Evolutionary conservation across 768 basidiomycete species (phyloP), one percentile per base, ranked within the genome.

Genomic region (Amanita thiersii): DNA sequence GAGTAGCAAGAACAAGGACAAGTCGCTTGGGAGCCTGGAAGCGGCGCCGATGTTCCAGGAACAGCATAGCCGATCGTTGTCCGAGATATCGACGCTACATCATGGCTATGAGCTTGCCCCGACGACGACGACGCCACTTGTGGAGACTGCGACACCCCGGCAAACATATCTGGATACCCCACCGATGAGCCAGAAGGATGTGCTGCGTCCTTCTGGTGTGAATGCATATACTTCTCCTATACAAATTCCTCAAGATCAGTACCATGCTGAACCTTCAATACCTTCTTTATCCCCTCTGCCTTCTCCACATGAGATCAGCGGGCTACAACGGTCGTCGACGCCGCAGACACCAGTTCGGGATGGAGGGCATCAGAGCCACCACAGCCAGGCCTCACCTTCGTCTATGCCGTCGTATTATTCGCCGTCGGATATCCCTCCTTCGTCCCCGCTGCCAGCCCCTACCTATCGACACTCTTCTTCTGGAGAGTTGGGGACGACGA

Each of bases 21-120:
- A 35, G 40, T 40, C 44, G 20, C 39, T 43, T 18, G 50, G 51
- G 26, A 70, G 70, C 46, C 56, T 75, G 2, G 86, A 89, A 63
- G 67, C 72, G 10, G 70, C 77, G 0, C 84, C 86, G 2, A 88
- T 89, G 70, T 84, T 86, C 60, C 56, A 68, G 18, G 68, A 75
- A 23, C 72, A 70, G 4, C 83, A 86, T 48, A 67, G 58, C 34
- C 73, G 80, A 4, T 85, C 85, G 1, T 57, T 68, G 2, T 86
- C 83, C 0, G 85, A 87, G 49, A 47, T 80, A 6, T 70, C 73
- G 3, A 50, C 50, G 43, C 48, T 43, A 33, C 61, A 62, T 14
- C 56, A 65, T 31, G 46, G 44, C 36, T 82, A 84, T 45, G 77
- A 77, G 41, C 72, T 75, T 1, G 65, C 67, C 2, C 47, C 54